Conservation (phyloP, 73 alveolate species). For the Tetrahymena elliotti region DNA sequence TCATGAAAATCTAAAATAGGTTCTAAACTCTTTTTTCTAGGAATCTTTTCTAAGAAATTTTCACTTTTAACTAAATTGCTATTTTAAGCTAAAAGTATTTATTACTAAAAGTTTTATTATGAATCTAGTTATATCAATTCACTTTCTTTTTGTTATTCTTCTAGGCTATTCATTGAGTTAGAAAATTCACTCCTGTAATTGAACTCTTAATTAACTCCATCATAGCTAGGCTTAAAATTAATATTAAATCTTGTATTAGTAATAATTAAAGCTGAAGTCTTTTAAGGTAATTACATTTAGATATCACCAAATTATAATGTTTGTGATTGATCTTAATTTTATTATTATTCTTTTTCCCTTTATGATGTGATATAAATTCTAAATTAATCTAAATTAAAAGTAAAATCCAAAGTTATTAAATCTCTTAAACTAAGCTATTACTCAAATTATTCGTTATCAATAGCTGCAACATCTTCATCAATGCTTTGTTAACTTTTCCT, state of each 20-base stretch:
- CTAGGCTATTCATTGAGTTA: background rate
- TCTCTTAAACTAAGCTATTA: background rate
- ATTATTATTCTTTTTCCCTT: background rate
- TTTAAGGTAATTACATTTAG: background rate
- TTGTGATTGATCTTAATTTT: background rate
- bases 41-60: background rate
- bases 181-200: background rate
- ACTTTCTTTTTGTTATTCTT: background rate
- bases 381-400: background rate
- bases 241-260: background rate
- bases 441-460: background rate
- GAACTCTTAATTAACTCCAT: background rate
- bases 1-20: background rate
- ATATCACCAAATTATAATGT: background rate
- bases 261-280: background rate
- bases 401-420: background rate
- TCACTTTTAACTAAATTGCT: background rate
- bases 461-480: background rate
- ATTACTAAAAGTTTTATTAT: background rate
- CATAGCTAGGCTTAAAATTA: background rate
- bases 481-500: background rate
- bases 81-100: background rate
- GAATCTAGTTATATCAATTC: background rate
- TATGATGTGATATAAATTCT: background rate
- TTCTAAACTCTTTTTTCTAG: background rate